A percentile compares a stretch with the other conserved stretches of the same genome.
Evolutionary conservation across 2,329 filamentous ascomycete genomes (phyloP).

Genomic region (Arthroderma uncinatum): DNA sequence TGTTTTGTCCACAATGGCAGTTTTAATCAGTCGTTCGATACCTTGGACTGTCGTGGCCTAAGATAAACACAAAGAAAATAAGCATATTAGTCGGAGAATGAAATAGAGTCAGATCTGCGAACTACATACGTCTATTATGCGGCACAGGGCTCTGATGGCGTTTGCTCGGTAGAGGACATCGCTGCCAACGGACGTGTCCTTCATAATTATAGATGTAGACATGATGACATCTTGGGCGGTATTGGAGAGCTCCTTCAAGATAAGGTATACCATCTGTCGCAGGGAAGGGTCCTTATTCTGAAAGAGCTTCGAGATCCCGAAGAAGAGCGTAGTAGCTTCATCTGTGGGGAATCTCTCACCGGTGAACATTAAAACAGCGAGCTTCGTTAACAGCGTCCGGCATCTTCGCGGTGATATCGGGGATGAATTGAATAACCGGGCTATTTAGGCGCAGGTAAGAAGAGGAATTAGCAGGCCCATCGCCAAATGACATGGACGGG

Average conservation of each 20-base stretch:
- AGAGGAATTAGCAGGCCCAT: neutral
- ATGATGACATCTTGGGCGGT: slow-evolving; percentile 99
- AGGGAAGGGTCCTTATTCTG: slow-evolving; percentile 98
- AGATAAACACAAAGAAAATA: slow-evolving; percentile 15
- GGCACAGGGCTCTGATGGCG: slow-evolving; percentile 86
- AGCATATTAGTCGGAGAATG: neutral
- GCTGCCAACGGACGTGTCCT: slow-evolving; percentile 91
- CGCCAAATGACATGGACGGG: neutral
- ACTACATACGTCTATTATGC: slow-evolving; percentile 77
- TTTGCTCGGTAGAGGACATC: slow-evolving; percentile 92
- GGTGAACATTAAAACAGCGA: slow-evolving; percentile 88
- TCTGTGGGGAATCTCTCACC: slow-evolving; percentile 95
- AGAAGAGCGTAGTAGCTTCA: slow-evolving; percentile 96
- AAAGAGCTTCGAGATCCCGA: slow-evolving; percentile 97
- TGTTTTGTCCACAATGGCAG: slow-evolving; percentile 97
- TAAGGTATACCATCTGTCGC: slow-evolving; percentile 96
- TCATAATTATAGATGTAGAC: slow-evolving; percentile 99
- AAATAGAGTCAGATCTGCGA: slow-evolving; percentile 13
- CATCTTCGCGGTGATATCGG: slow-evolving; percentile 96
- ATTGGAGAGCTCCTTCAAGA: slow-evolving; percentile 92
- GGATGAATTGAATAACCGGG: slow-evolving; percentile 93
- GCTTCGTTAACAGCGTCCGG: slow-evolving; percentile 93
- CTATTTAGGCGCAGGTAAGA: slow-evolving; percentile 38
- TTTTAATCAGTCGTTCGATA: slow-evolving; percentile 97
- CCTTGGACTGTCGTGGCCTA: slow-evolving; percentile 91